phyloP scores from a whole-genome alignment of 192 early-diverging fungal genomes.

The Coemansia brasiliensis region DNA sequence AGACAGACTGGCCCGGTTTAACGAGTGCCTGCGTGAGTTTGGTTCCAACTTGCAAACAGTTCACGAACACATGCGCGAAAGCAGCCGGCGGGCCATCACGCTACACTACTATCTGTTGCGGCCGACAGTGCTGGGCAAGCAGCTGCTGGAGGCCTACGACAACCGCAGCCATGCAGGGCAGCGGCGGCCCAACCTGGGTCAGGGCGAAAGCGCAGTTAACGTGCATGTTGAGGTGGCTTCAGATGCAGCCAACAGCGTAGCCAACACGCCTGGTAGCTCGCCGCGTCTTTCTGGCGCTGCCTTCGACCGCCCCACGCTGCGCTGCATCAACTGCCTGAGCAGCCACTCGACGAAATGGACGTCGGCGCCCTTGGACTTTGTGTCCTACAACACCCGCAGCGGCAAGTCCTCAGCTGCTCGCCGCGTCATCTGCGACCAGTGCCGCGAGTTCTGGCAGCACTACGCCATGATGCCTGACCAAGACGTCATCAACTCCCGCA shows the following conservation, averaged over 20 bases:
- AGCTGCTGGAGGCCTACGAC: slow-evolving; percentile 62
- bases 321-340: slow-evolving; percentile 44
- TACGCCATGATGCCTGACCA: slow-evolving; percentile 47
- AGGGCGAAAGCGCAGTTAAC: slow-evolving; percentile 39
- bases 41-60: slow-evolving; percentile 66
- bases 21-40: slow-evolving; percentile 60
- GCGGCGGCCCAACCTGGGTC: slow-evolving; percentile 40
- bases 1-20: slow-evolving; percentile 58
- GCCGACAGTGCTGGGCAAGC: slow-evolving; percentile 61
- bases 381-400: slow-evolving; percentile 37
- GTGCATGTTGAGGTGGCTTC: slow-evolving; percentile 35
- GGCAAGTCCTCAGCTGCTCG: slow-evolving; percentile 16
- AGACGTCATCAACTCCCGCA: slow-evolving; percentile 34
- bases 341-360: slow-evolving; percentile 31
- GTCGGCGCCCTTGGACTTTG: slow-evolving; percentile 28
- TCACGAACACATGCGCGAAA: slow-evolving; percentile 55
- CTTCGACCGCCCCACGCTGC: neutral
- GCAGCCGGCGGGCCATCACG: slow-evolving; percentile 55
- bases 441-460: slow-evolving; percentile 42
- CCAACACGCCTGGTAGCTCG: slow-evolving; percentile 37
- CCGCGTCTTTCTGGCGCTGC: slow-evolving; percentile 15
- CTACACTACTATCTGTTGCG: slow-evolving; percentile 64
- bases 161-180: slow-evolving; percentile 53
- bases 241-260: slow-evolving; percentile 29
- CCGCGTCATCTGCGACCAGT: slow-evolving; percentile 44